Evolutionary conservation across 1,139 yeast genomes (phyloP).

Genomic region (Scheffersomyces illinoinensis): DNA sequence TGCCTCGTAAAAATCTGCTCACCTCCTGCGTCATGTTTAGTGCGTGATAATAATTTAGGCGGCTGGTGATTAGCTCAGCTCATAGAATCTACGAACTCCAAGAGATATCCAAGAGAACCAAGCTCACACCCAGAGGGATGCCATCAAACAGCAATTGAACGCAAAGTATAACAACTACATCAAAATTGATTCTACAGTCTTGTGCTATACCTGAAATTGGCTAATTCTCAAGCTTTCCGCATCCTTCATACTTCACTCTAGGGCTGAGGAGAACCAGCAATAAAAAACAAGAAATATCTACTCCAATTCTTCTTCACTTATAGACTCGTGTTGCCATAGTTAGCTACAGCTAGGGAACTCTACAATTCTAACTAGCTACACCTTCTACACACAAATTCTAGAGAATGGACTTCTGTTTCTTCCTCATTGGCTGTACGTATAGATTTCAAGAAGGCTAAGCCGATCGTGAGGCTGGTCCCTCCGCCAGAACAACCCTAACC

Average conservation of each 20-base stretch:
- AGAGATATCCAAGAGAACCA: background rate
- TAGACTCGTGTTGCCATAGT: background rate
- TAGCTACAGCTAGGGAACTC: background rate
- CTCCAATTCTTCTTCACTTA: background rate
- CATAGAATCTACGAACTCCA: background rate
- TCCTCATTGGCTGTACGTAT: conserved; percentile 8
- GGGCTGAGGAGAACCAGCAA: background rate
- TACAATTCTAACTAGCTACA: too few relatives aligned
- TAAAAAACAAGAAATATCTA: background rate
- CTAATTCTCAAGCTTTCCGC: background rate
- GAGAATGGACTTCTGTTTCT: conserved; percentile 5
- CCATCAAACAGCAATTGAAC: background rate
- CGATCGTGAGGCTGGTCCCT: background rate
- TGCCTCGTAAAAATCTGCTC: background rate
- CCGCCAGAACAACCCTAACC: conserved; percentile 5
- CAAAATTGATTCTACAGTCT: background rate
- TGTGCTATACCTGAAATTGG: background rate
- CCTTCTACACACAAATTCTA: background rate
- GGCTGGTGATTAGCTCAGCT: background rate
- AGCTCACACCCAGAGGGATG: background rate
- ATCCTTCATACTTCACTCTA: background rate
- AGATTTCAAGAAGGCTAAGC: background rate
- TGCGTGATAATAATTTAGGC: background rate
- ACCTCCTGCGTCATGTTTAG: background rate
- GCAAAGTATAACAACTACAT: background rate